Percentiles rank a stretch among this genome's conserved stretches.
Evolutionary conservation across 768 basidiomycete genomes (phyloP).

Genomic region (Naganishia randhawae): DNA sequence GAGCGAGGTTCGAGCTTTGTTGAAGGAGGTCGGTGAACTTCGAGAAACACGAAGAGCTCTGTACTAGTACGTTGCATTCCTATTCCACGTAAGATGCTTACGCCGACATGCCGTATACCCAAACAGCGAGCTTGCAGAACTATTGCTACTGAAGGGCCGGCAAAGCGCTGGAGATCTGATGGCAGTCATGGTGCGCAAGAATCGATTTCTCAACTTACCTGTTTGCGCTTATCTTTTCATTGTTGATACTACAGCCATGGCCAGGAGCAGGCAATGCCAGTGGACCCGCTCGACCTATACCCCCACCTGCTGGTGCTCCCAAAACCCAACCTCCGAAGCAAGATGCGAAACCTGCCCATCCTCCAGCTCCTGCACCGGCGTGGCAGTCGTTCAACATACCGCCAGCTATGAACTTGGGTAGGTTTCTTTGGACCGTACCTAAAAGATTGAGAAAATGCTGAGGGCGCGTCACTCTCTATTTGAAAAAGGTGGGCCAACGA

Average conservation of each 20-base stretch:
- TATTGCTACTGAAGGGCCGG: constrained; percentile 48
- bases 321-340: constrained; percentile 20
- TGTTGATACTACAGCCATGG: constrained; percentile 9
- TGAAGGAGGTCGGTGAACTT: constrained; percentile 49
- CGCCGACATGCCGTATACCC: background rate
- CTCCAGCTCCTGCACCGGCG: constrained; percentile 17
- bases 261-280: constrained; percentile 13
- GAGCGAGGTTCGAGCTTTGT: constrained; percentile 46
- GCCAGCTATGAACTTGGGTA: constrained; percentile 28
- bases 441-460: too few relatives aligned
- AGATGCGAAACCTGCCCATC: constrained; percentile 5
- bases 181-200: constrained; percentile 24
- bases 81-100: background rate
- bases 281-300: constrained; percentile 5
- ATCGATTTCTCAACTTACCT: background rate
- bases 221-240: too few relatives aligned
- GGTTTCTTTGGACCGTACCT: background rate
- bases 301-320: background rate
- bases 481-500: constrained; percentile 14
- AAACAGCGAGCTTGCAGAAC: constrained; percentile 46
- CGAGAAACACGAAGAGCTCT: constrained; percentile 46
- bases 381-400: constrained; percentile 31
- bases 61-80: constrained; percentile 41
- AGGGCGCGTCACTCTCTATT: background rate
- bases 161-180: constrained; percentile 44